These are phyloP conservation scores for Pythium apleroticum DNA, from an alignment of 352 stramenopile species.

Conservation along the genomic window DNA sequence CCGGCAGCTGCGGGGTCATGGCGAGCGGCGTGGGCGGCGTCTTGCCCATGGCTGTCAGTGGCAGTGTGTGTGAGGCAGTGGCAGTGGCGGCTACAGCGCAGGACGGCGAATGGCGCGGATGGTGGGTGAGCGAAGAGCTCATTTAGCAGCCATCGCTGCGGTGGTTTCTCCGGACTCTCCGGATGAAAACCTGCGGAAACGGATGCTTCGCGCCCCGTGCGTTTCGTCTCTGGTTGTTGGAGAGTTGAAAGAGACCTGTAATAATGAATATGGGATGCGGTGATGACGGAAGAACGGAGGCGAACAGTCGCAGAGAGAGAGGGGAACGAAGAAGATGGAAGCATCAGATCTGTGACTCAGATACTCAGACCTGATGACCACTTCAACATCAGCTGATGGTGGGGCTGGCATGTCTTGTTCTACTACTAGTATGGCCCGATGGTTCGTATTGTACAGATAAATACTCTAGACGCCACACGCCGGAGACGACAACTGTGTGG, in stretches of 20 bases:
- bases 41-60: background rate
- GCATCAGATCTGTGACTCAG: background rate
- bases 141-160: background rate
- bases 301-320: conserved; percentile 2
- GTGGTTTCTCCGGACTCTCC: background rate
- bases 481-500: too few species aligned
- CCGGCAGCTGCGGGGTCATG: background rate
- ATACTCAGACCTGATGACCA: background rate
- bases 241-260: background rate
- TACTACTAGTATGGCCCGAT: too few species aligned
- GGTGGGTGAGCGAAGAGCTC: background rate
- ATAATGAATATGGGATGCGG: conserved; percentile 4
- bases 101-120: background rate
- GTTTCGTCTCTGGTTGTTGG: background rate
- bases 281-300: background rate
- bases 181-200: background rate
- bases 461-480: too few species aligned
- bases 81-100: background rate
- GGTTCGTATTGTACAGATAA: background rate
- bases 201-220: background rate
- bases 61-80: background rate
- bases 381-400: background rate
- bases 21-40: background rate
- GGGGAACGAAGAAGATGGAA: background rate
- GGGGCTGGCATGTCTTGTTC: too few species aligned